Base-by-base conservation (phyloP, 345 rosid genomes). In the Murraya paniculata region DNA sequence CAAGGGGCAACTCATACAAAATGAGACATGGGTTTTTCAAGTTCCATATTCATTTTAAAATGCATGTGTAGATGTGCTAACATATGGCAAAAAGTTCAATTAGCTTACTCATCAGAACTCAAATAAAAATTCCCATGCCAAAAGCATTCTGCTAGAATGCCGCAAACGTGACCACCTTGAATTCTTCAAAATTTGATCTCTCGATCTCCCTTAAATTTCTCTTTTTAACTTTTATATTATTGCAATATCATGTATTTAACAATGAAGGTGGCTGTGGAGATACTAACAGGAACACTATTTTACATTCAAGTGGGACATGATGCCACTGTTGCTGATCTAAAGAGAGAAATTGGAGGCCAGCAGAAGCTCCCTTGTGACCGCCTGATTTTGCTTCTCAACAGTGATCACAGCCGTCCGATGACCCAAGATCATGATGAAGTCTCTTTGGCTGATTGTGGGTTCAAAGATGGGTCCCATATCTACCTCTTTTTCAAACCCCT, bases 181-280 rank as follows among this genome's bases (percentile, higher is more conserved):
- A 56, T 70, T 65, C 70, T 57, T 24, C 70, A 48, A 64, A 41
- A 16, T 57, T 33, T 5, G 53, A 38, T 65, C 60, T 75, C 38
- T 48, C 25, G 35, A 14, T 55, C 65, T n/a, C 27, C 41, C 38
- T 64, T 25, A 18, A 41, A 58, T 62, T 53, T 53, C 25, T 66
- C 64, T 55, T 14, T 45, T 11, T 45, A 45, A 45, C 50, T 45
- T 41, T 45, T 45, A 45, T 45, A 45, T 45, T 45, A 13, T 45
- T 45, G 16, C 2, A 45, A 13, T 45, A 11, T 13, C 3, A 45
- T 45, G 11, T 45, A 11, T n/a, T 25, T 45, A 25, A 68, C 58
- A 64, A 94, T 94, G 98, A 92, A 67, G 80, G 71, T 94, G 79
- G 90, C 31, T 62, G 91, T 92, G 82, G 94, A 92, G 88, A 89